A percentile compares a stretch with the other conserved stretches of the same genome.
Evolutionary conservation across 2,329 filamentous ascomycete species (phyloP).

Genomic region (Phaeophleospora eucalypticola): DNA sequence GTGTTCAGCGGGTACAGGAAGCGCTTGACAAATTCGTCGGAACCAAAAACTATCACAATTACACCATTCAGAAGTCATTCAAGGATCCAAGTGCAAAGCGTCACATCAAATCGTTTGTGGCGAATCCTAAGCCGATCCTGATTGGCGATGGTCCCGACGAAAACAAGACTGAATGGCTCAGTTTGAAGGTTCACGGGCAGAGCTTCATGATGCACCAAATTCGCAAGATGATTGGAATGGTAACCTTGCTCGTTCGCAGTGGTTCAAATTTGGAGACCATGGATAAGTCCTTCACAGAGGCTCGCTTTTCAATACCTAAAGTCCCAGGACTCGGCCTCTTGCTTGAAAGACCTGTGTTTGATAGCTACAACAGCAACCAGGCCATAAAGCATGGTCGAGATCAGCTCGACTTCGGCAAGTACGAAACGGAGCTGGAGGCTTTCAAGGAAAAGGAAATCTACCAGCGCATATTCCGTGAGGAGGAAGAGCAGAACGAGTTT

Average conservation of each 20-base stretch:
- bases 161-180: slow-evolving; percentile 87
- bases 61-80: slow-evolving; percentile 83
- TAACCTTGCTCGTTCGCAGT: slow-evolving; percentile 75
- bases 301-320: slow-evolving; percentile 83
- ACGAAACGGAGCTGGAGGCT: slow-evolving; percentile 71
- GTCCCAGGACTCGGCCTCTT: slow-evolving; percentile 84
- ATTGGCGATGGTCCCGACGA: slow-evolving; percentile 32
- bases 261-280: slow-evolving; percentile 70
- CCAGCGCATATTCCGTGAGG: slow-evolving; percentile 81
- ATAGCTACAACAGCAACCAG: slow-evolving; percentile 76
- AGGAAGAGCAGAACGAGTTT: slow-evolving; percentile 75
- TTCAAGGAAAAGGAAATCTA: slow-evolving; percentile 96
- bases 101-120: slow-evolving; percentile 86
- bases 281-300: slow-evolving; percentile 65
- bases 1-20: slow-evolving; percentile 70
- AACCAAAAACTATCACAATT: slow-evolving; percentile 94
- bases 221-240: slow-evolving; percentile 97
- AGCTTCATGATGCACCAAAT: slow-evolving; percentile 99
- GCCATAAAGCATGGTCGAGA: slow-evolving; percentile 60
- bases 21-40: slow-evolving; percentile 73
- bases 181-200: slow-evolving; percentile 92
- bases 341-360: slow-evolving; percentile 87
- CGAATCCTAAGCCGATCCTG: slow-evolving; percentile 60
- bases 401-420: slow-evolving; percentile 73
- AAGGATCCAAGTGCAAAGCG: slow-evolving; percentile 81